These are phyloP conservation scores for Boletus insuetus DNA, from an alignment of 768 basidiomycete genomes.

Conservation along the genomic window DNA sequence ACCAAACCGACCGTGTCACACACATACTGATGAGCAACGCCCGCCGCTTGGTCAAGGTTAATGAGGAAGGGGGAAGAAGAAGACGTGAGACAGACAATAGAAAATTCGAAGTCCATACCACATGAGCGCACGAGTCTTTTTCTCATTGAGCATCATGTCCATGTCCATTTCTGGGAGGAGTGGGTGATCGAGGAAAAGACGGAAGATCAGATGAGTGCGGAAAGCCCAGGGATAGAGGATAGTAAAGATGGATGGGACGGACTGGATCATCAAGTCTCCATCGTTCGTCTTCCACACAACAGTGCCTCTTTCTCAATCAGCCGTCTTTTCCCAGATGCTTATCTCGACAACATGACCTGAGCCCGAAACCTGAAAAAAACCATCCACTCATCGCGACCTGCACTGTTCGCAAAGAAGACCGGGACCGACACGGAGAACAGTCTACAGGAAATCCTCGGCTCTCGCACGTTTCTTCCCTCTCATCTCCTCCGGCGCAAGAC, in stretches of 20 bases:
- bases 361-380: slow-evolving; percentile 31
- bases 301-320: background rate
- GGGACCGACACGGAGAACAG: slow-evolving; percentile 24
- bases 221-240: slow-evolving; percentile 19
- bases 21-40: slow-evolving; percentile 9
- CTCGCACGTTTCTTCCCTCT: slow-evolving; percentile 82
- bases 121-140: slow-evolving; percentile 19
- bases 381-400: slow-evolving; percentile 30
- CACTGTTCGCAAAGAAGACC: slow-evolving; percentile 26
- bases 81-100: slow-evolving; percentile 19
- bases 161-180: slow-evolving; percentile 6
- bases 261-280: slow-evolving; percentile 35
- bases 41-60: slow-evolving; percentile 20
- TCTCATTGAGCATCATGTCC: slow-evolving; percentile 5
- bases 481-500: slow-evolving; percentile 47
- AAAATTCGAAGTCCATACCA: slow-evolving; percentile 27
- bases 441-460: slow-evolving; percentile 80
- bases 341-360: slow-evolving; percentile 18
- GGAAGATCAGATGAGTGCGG: slow-evolving; percentile 28
- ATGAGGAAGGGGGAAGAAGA: background rate
- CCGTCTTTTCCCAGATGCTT: background rate
- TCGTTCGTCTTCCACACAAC: slow-evolving; percentile 12
- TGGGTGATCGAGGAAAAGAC: slow-evolving; percentile 12
- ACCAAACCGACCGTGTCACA: slow-evolving; percentile 36
- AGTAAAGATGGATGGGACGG: slow-evolving; percentile 35